Base-by-base conservation (phyloP, 1,284 basidiomycete genomes). In the Xerocomus subilludens region DNA sequence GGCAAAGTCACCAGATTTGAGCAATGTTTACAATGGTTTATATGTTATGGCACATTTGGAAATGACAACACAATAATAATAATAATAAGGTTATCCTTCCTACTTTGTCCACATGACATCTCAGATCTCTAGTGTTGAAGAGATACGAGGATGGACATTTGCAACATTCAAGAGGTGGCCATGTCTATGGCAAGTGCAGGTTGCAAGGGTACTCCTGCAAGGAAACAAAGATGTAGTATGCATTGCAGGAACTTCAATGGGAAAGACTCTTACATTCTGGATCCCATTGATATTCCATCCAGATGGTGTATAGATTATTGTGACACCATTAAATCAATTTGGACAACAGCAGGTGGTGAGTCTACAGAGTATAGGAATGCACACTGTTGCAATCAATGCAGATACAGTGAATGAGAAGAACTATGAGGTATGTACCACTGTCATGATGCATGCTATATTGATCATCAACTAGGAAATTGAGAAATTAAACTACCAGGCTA, bases 81-180 rank as follows among this genome's bases (percentile, higher is more conserved):
- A 60, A 68, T 68, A 60, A 68, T 63, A 63, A 53, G 62, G 64
- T 71, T 70, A 70, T 10, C 60, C 62, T 69, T 69, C 67, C 67
- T 69, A 62, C 67, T 62, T 53, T 49, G 35, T 62, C 56, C 60
- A 27, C 20, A 62, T 69, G 67, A 5, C 47, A 49, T 6, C 47
- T 8, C 14, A 6, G 27, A 49, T 16, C 47, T 47, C 59, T 69
- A 69, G 59, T 18, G 16, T 69, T 10, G 23, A 63, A 42, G 59
- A 69, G 36, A 68, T 68, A 2, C 13, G 33, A 60, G 42, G 30
- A 11, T 13, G 21, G 59, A 69, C 59, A 27, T 33, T 42, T 42
- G 36, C 35, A 38, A n/a, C 18, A 2, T 14, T 59, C 33, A 35
- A 21, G 9, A 59, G 36, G 23, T 25, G 56, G 33, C 56, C 56